These are phyloP conservation scores for Hypoxylon sp. DNA, from an alignment of 2,329 filamentous ascomycete species.

Conservation along the genomic window DNA sequence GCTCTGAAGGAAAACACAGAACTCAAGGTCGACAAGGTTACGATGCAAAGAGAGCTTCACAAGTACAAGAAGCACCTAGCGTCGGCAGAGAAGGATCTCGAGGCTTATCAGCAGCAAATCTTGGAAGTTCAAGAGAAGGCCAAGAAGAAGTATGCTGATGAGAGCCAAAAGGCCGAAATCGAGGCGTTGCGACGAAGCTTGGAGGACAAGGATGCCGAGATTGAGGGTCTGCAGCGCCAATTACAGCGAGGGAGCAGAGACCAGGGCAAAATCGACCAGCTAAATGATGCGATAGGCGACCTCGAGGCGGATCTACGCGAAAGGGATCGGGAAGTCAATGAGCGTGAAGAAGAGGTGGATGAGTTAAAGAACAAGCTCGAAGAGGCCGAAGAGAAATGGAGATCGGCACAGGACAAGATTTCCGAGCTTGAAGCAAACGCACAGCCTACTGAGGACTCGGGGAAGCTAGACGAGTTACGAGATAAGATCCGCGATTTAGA, in stretches of 20 bases:
- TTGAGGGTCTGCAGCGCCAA: constrained; percentile 72
- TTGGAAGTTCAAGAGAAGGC: constrained; percentile 85
- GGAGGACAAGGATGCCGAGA: constrained; percentile 71
- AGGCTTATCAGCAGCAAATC: constrained; percentile 85
- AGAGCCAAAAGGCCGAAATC: constrained; percentile 74
- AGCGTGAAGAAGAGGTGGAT: constrained; percentile 82
- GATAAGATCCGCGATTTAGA: constrained; percentile 70
- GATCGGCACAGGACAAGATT: constrained; percentile 45
- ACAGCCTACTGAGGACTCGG: constrained; percentile 60
- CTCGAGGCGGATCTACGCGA: constrained; percentile 82
- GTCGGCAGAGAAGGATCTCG: constrained; percentile 87
- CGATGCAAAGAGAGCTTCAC: constrained; percentile 88
- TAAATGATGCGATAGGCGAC: constrained; percentile 82
- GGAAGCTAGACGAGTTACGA: constrained; percentile 58
- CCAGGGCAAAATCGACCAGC: constrained; percentile 72
- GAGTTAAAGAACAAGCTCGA: constrained; percentile 70
- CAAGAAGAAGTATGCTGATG: constrained; percentile 80
- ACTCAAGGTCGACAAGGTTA: constrained; percentile 90
- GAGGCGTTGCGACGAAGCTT: constrained; percentile 70
- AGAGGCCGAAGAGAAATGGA: constrained; percentile 62
- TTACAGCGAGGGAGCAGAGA: constrained; percentile 70
- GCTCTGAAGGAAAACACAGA: constrained; percentile 96
- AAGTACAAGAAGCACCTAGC: constrained; percentile 88
- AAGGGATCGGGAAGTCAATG: constrained; percentile 80
- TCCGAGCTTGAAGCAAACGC: constrained; percentile 54